Conservation (phyloP, 257 asterid species). For the Petunia secreta region DNA sequence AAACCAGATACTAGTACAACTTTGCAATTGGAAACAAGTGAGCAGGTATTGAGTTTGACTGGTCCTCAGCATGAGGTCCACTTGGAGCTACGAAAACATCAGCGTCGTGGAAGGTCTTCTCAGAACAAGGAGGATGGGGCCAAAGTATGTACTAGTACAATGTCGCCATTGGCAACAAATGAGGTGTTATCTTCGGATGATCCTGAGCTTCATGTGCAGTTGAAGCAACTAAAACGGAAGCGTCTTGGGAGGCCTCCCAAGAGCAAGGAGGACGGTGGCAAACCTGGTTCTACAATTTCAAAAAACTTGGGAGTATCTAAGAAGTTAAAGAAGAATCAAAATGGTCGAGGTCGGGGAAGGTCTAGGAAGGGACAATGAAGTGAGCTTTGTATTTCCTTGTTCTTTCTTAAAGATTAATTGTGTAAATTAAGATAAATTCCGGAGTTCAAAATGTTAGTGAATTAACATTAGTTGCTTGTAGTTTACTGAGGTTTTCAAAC, state of each 20-base stretch:
- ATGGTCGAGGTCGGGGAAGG: slow-evolving; percentile 26
- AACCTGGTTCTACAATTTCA: slow-evolving; percentile 14
- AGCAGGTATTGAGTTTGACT: neutral
- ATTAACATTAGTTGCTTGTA: neutral
- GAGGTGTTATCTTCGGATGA: neutral
- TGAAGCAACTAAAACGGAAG: slow-evolving; percentile 14
- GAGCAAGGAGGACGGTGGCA: neutral
- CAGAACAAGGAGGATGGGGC: neutral
- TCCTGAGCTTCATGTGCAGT: slow-evolving; percentile 20
- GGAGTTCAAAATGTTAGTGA: neutral
- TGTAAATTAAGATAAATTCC: neutral
- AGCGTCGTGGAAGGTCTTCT: slow-evolving; percentile 30
- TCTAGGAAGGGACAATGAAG: slow-evolving; percentile 11
- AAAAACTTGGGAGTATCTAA: neutral
- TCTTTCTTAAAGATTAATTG: slow-evolving; percentile 3
- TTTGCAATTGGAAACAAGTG: neutral
- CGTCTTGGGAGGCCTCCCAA: slow-evolving; percentile 32
- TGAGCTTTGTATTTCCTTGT: neutral
- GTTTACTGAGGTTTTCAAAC: neutral
- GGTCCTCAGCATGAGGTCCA: slow-evolving; percentile 23
- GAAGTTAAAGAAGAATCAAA: slow-evolving; percentile 19
- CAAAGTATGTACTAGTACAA: neutral
- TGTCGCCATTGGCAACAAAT: neutral
- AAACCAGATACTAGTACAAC: neutral
- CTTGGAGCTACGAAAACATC: slow-evolving; percentile 10